Conservation (phyloP, 805 yeast species). For the Candida tibetensis region DNA sequence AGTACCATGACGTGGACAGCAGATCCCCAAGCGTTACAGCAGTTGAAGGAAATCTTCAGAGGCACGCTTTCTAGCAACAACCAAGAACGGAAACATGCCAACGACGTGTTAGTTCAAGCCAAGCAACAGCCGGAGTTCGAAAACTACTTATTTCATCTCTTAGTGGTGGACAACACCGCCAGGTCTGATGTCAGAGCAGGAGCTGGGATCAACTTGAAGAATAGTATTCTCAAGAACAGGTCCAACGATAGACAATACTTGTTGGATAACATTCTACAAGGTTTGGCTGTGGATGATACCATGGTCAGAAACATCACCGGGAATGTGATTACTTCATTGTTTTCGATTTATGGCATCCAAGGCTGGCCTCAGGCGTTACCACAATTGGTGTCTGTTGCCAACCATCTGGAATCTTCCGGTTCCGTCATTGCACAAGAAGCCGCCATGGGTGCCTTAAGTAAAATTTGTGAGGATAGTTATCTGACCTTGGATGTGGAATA, state of each 20-base stretch:
- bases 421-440: constrained; percentile 53
- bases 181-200: constrained; percentile 72
- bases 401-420: constrained; percentile 16
- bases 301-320: constrained; percentile 87
- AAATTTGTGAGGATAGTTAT: constrained; percentile 88
- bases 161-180: constrained; percentile 51
- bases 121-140: constrained; percentile 71
- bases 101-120: constrained; percentile 69
- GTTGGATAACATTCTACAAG: constrained; percentile 48
- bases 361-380: constrained; percentile 77
- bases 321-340: constrained; percentile 80
- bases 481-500: constrained; percentile 61
- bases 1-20: constrained; percentile 64
- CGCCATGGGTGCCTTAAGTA: constrained; percentile 75
- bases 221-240: constrained; percentile 51
- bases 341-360: constrained; percentile 62
- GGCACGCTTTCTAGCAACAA: constrained; percentile 68
- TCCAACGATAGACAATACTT: constrained; percentile 29
- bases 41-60: constrained; percentile 61
- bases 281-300: constrained; percentile 52
- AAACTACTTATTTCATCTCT: constrained; percentile 70
- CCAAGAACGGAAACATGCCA: constrained; percentile 60
- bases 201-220: constrained; percentile 84
- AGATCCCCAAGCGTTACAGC: constrained; percentile 56
- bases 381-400: constrained; percentile 60